Percentiles rank a stretch among this genome's conserved stretches.
These are phyloP conservation scores for Chlorella sp. DNA, from an alignment of 139 green algal genomes.

Conservation along the genomic window DNA sequence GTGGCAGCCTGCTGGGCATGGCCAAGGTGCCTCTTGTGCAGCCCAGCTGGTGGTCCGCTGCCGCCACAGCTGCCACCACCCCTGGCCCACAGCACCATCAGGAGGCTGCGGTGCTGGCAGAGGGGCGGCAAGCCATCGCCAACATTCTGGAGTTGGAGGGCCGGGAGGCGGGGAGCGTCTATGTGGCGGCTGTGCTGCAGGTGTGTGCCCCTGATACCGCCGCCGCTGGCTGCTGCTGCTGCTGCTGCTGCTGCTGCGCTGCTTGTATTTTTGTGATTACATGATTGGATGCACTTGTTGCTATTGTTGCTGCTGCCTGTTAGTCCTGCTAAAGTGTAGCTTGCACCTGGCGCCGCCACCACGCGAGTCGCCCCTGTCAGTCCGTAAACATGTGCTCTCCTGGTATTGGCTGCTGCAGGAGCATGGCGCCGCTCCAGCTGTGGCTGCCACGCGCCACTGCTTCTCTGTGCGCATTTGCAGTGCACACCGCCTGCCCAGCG, in stretches of 20 bases:
- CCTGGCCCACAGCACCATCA: no score
- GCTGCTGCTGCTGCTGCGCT: no score
- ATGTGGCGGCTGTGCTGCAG: slow-evolving; percentile 29
- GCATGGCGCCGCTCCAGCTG: not conserved
- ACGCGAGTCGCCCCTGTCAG: not conserved
- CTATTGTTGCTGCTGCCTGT: not conserved
- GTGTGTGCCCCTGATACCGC: not conserved
- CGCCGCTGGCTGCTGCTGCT: no score
- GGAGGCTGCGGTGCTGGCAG: not conserved
- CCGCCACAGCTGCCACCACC: not conserved
- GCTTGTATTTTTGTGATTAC: not conserved
- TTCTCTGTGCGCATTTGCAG: slow-evolving; percentile 20
- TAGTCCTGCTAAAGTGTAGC: not conserved
- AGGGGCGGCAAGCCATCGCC: not conserved
- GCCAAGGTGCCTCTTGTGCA: slow-evolving; percentile 10
- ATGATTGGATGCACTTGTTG: not conserved
- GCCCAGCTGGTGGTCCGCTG: not conserved
- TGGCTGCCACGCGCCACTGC: not conserved
- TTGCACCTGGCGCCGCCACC: no score
- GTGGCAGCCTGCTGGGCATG: slow-evolving; percentile 1
- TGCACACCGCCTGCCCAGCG: slow-evolving; percentile 28
- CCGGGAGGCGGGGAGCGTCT: not conserved
- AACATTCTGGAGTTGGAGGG: slow-evolving; percentile 17
- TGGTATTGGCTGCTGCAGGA: not conserved
- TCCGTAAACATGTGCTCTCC: not conserved